These are phyloP conservation scores for Cyclaneusma minus DNA, from an alignment of 2,329 filamentous ascomycete genomes.

Conservation along the genomic window DNA sequence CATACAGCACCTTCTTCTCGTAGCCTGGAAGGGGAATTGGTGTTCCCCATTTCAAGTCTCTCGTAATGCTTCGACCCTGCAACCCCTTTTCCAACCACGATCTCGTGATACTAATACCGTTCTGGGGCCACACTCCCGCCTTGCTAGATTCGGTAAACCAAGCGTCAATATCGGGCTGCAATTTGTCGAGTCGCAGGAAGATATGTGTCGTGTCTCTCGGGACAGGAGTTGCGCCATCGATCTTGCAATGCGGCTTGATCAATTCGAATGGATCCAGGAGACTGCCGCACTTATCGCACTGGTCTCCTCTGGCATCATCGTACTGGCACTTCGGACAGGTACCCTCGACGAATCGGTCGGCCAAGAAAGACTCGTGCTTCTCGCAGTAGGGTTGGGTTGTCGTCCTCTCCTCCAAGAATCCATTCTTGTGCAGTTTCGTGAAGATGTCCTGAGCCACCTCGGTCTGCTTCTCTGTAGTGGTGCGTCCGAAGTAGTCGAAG, in stretches of 20 bases:
- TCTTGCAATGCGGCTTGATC: slow-evolving; percentile 79
- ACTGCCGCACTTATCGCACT: slow-evolving; percentile 59
- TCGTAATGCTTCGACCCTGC: slow-evolving; percentile 74
- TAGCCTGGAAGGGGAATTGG: slow-evolving; percentile 40
- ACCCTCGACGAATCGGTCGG: slow-evolving; percentile 76
- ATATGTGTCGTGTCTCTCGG: slow-evolving; percentile 77
- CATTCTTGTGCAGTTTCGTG: slow-evolving; percentile 71
- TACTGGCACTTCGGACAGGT: slow-evolving; percentile 62
- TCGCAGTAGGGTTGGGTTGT: slow-evolving; percentile 88
- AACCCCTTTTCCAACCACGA: slow-evolving; percentile 75
- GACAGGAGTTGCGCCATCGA: slow-evolving; percentile 71
- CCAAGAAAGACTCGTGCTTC: slow-evolving; percentile 58
- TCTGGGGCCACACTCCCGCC: slow-evolving; percentile 62
- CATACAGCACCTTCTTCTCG: slow-evolving; percentile 72
- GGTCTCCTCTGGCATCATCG: slow-evolving; percentile 55
- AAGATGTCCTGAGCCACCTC: slow-evolving; percentile 91
- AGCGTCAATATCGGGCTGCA: slow-evolving; percentile 59
- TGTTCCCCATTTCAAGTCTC: slow-evolving; percentile 80
- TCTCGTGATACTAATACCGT: slow-evolving; percentile 61
- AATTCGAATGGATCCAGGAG: slow-evolving; percentile 45
- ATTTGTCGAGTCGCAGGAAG: slow-evolving; percentile 72
- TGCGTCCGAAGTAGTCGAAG: slow-evolving; percentile 91
- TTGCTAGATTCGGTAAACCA: slow-evolving; percentile 64
- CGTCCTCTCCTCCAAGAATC: slow-evolving; percentile 72
- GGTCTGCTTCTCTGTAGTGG: slow-evolving; percentile 77